Evolutionary conservation across 768 basidiomycete species (phyloP), one percentile per base, ranked within the genome.

Genomic region (Pulveroboletus ravenelii): DNA sequence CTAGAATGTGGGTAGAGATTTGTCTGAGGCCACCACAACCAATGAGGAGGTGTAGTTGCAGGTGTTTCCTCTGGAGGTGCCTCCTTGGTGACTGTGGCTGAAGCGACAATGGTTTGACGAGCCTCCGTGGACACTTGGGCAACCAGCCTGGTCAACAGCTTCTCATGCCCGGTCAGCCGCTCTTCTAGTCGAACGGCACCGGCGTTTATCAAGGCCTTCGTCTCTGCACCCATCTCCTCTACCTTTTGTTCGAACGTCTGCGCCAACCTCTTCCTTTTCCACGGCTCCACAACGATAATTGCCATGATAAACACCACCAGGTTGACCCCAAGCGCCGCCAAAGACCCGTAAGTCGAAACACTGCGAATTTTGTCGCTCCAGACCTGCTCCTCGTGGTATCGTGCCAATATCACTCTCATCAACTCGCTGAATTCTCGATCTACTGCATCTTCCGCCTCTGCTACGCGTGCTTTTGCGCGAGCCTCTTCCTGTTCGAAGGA

Each of bases 291-390:
- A 45, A 95, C 70, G 13, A 89, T 66, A 56, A 97, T 91, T 9
- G 96, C 95, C 53, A 87, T 70, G 50, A 98, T 69, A 66, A 99
- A 99, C 42, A 99, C 87, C 47, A 89, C 54, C 71, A 98, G 69
- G 70, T 99, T 99, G 54, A 95, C 79, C 12, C 82, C 85, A 20
- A 97, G 77, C 47, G 83, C 94, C 6, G 84, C 85, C 51, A 97
- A 73, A 36, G 86, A 87, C 3, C 93, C 94, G 65, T 97, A 97
- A 5, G 96, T 97, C 54, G 90, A 93, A 25, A 88, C 87, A 59
- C 89, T 92, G 32, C 96, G 83, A 52, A 99, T 96, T 72, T 99
- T 99, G 75, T 99, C 95, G 47, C 90, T 93, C 96, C 96, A 99
- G 3, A 97, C 83, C 67, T 99, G 96, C 66, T 99, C 96, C 70